A percentile compares a stretch with the other conserved stretches of the same genome.
These are phyloP conservation scores for Saturnispora serradocipensis DNA, from an alignment of 805 yeast species.

Conservation along the genomic window DNA sequence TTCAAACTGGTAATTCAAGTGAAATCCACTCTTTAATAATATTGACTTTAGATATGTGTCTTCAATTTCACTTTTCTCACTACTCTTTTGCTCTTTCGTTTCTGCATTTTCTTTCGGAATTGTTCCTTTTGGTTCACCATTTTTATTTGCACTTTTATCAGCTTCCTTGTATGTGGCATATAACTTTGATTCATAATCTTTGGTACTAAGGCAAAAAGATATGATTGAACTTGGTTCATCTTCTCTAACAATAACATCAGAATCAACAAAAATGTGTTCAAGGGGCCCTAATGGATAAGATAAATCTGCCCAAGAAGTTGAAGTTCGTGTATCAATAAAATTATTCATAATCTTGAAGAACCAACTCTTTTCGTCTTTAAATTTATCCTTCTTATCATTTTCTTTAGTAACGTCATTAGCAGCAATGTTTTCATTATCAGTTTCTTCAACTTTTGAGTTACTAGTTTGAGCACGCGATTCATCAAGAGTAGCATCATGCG, in stretches of 20 bases:
- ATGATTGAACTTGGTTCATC: constrained; percentile 94
- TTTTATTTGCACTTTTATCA: background rate
- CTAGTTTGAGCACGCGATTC: constrained; percentile 1
- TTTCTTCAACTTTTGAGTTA: background rate
- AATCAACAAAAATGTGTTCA: constrained; percentile 90
- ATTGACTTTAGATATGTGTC: constrained; percentile 42
- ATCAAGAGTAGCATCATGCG: constrained; percentile 54
- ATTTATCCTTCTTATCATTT: constrained; percentile 3
- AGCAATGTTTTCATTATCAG: background rate
- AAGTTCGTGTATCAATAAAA: constrained; percentile 97
- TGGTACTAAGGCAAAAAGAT: constrained; percentile 82
- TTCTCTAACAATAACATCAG: constrained; percentile 87
- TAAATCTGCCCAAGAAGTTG: constrained; percentile 89
- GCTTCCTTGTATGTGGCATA: background rate
- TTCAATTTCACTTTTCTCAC: background rate
- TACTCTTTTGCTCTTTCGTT: background rate
- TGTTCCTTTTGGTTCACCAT: background rate
- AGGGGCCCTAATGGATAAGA: constrained; percentile 70
- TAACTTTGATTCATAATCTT: constrained; percentile 54
- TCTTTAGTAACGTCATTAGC: constrained; percentile 2
- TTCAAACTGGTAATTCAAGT: constrained; percentile 83
- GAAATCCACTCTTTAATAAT: constrained; percentile 79
- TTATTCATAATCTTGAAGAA: constrained; percentile 74
- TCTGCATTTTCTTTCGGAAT: background rate
- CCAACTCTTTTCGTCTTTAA: constrained; percentile 51